Conservation (phyloP, 192 early-diverging fungal species). For the Coemansia reversa region DNA sequence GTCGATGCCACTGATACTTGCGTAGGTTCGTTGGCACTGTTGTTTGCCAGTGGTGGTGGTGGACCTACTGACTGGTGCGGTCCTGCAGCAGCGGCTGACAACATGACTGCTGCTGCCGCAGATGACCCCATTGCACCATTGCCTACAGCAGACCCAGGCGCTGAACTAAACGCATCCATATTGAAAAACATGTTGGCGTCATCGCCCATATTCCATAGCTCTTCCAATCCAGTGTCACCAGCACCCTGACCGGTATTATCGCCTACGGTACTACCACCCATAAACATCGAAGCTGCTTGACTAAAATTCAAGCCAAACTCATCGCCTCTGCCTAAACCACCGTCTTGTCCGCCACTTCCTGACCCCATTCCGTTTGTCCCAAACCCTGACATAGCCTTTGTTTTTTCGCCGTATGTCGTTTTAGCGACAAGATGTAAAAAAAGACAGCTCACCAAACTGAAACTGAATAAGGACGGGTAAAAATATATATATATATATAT, state of each 20-base stretch:
- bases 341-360: not conserved
- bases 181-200: slow-evolving; percentile 45
- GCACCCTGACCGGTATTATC: slow-evolving; percentile 10
- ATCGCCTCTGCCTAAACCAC: slow-evolving; percentile 1
- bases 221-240: slow-evolving; percentile 22
- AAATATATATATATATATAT: too few relatives aligned
- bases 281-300: slow-evolving; percentile 20
- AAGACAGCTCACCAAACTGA: too few relatives aligned
- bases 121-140: not conserved
- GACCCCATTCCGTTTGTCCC: slow-evolving; percentile 9
- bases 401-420: too few relatives aligned
- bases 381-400: slow-evolving; percentile 11
- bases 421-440: too few relatives aligned
- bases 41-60: too few relatives aligned
- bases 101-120: not conserved
- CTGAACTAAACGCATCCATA: slow-evolving; percentile 50
- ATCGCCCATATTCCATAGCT: slow-evolving; percentile 44
- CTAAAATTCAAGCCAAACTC: slow-evolving; percentile 25
- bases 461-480: too few relatives aligned
- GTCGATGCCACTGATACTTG: slow-evolving; percentile 1
- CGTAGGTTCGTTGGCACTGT: too few relatives aligned
- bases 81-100: not conserved
- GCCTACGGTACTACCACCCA: slow-evolving; percentile 9
- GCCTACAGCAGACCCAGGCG: slow-evolving; percentile 21
- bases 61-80: not conserved